Conservation (phyloP, 2,329 filamentous ascomycete species). For the Endocalyx cinctus region DNA sequence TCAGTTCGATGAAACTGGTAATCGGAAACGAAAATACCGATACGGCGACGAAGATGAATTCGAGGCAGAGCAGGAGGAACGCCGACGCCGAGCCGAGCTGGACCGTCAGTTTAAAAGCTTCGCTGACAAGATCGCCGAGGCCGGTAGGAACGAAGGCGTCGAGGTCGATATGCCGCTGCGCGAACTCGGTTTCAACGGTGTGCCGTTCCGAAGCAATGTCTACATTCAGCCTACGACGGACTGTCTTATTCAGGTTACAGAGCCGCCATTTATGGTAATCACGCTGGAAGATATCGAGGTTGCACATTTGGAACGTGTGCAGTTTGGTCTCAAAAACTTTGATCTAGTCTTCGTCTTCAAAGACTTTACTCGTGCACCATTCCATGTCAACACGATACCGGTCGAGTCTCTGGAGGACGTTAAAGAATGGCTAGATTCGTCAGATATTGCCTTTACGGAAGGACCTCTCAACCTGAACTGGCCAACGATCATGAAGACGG, state of each 20-base stretch:
- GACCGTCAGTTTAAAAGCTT: slow-evolving; percentile 96
- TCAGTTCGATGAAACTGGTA: slow-evolving; percentile 97
- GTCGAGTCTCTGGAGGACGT: slow-evolving; percentile 92
- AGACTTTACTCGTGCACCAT: slow-evolving; percentile 84
- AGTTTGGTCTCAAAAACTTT: slow-evolving; percentile 98
- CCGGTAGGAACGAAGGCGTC: slow-evolving; percentile 82
- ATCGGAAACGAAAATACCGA: slow-evolving; percentile 93
- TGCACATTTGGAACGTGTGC: slow-evolving; percentile 90
- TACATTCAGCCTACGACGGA: slow-evolving; percentile 95
- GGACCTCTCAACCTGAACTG: slow-evolving; percentile 97
- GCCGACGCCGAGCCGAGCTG: slow-evolving; percentile 82
- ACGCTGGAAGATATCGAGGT: slow-evolving; percentile 95
- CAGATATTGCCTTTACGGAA: slow-evolving; percentile 90
- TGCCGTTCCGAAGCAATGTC: slow-evolving; percentile 92
- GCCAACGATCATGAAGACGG: slow-evolving; percentile 99
- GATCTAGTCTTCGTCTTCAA: slow-evolving; percentile 98
- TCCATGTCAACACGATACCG: slow-evolving; percentile 96
- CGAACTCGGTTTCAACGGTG: slow-evolving; percentile 93
- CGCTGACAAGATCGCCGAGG: slow-evolving; percentile 95
- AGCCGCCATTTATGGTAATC: slow-evolving; percentile 93
- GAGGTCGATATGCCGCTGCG: slow-evolving; percentile 96
- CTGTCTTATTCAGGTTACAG: slow-evolving; percentile 92
- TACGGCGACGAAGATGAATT: slow-evolving; percentile 99
- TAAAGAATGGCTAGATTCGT: slow-evolving; percentile 95
- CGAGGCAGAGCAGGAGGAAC: slow-evolving; percentile 95